Percentiles rank a stretch among this genome's conserved stretches.
Evolutionary conservation across 345 rosid species (phyloP).

Genomic region (Murraya koenigii): DNA sequence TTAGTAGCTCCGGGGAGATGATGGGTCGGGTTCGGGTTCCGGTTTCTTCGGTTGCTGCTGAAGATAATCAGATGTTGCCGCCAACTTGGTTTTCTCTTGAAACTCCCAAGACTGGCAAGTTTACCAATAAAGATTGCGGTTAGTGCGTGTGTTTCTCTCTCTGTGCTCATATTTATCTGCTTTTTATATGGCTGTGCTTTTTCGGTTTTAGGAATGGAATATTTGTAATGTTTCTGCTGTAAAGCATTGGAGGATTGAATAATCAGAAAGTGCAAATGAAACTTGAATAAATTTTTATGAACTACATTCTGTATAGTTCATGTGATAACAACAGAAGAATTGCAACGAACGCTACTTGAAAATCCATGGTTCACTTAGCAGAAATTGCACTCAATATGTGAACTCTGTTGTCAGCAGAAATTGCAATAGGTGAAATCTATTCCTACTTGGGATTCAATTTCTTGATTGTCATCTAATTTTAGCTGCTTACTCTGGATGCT

Average conservation of each 20-base stretch:
- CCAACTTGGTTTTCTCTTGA: constrained; percentile 78
- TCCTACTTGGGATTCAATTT: background rate
- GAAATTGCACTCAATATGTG: background rate
- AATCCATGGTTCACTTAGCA: background rate
- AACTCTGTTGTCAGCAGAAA: too few species aligned
- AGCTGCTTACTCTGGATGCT: constrained; percentile 4
- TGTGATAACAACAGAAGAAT: background rate
- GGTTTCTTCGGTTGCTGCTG: constrained; percentile 38
- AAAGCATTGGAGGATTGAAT: background rate
- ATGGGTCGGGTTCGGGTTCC: constrained; percentile 62
- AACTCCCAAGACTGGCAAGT: constrained; percentile 43
- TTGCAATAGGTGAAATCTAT: too few species aligned
- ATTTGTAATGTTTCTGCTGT: background rate
- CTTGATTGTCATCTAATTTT: background rate
- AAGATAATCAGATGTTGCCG: constrained; percentile 58
- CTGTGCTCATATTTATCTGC: background rate
- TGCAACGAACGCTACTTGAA: background rate
- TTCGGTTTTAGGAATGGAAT: background rate
- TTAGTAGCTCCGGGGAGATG: constrained; percentile 38
- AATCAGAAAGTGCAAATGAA: background rate
- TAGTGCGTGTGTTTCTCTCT: constrained; percentile 16
- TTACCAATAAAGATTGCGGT: constrained; percentile 55
- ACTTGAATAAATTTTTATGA: background rate
- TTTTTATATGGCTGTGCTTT: background rate
- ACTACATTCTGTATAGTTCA: background rate